Base-by-base conservation (phyloP, 768 basidiomycete species). In the Panaeolus papilionaceus region DNA sequence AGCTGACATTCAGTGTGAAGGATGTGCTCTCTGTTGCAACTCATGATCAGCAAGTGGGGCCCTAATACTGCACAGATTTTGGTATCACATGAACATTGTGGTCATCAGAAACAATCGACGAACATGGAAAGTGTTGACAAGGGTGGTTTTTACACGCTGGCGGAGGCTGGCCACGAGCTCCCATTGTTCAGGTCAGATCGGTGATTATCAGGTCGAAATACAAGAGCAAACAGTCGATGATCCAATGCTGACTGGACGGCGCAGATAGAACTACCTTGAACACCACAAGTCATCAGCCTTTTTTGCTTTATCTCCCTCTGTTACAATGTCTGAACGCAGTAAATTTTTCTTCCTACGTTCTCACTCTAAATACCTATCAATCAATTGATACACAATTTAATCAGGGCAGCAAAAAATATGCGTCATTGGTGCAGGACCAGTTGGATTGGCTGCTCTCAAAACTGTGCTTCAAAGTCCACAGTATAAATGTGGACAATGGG, bases 391-490 rank as follows among this genome's bases (percentile, higher is more conserved):
- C 14, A 16, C 54, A 26, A 58, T 58, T 49, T 58, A 16, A 58
- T 33, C 54, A 58, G 54, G 33, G 16, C 26, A 58, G 14, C 79
- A 81, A 71, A 70, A 71, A 14, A 90, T 94, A 66, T 88, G 90
- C 66, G 81, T 95, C 61, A 85, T 95, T 47, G 94, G 94, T 4
- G 92, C 86, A 18, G 94, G 94, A 12, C 83, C 92, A n/a, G 83
- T 84, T 18, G 94, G 94, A 7, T 83, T 95, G 0, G 90, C 88
- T 26, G 83, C 87, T 5, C 83, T 95, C 28, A 92, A 92, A 73
- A 79, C 86, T 42, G 77, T 94, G 67, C 77, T 85, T 9, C 88
- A 93, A 54, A 82, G 87, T 1, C 80, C 80, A 0, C 84, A 92
- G 68, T 85, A 81, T 76, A 84, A 85, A 74, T 71, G 78, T 23